Conservation (phyloP, 306 rosid genomes). For the Benincasa hispida region DNA sequence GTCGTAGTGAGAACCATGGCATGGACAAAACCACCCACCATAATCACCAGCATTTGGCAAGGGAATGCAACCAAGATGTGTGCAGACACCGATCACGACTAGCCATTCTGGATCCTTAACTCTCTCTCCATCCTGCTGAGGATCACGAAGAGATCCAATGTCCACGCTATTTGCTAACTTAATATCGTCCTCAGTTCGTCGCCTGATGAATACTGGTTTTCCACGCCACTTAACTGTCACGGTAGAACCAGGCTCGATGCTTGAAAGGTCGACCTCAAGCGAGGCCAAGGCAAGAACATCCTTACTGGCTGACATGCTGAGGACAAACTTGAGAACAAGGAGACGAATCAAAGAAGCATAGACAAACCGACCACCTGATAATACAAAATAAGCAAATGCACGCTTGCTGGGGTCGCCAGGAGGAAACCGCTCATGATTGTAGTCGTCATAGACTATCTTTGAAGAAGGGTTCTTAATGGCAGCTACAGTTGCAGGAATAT, state of each 20-base stretch:
- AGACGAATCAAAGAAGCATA: conserved; percentile 75
- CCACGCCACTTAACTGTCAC: conserved; percentile 93
- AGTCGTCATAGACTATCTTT: conserved; percentile 55
- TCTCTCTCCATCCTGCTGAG: conserved; percentile 55
- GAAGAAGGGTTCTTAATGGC: conserved; percentile 62
- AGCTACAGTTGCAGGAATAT: conserved; percentile 48
- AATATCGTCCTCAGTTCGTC: conserved; percentile 66
- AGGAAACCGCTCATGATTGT: conserved; percentile 70
- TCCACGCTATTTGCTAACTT: conserved; percentile 69
- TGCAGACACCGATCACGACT: conserved; percentile 70
- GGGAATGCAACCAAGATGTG: conserved; percentile 86
- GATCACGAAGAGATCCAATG: conserved; percentile 63
- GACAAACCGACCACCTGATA: conserved; percentile 68
- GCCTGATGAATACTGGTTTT: conserved; percentile 83
- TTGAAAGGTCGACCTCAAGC: conserved; percentile 70
- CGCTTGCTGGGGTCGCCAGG: conserved; percentile 89
- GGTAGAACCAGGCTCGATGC: conserved; percentile 67
- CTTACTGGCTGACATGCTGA: conserved; percentile 86
- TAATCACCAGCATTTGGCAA: conserved; percentile 83
- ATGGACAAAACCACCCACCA: conserved; percentile 91
- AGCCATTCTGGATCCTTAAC: conserved; percentile 87
- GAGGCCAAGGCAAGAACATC: conserved; percentile 91
- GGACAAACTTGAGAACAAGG: conserved; percentile 69
- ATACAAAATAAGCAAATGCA: conserved; percentile 82
- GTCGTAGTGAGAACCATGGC: conserved; percentile 87